These are phyloP conservation scores for Eucalyptus leucophloia DNA, from an alignment of 345 rosid genomes.

Conservation along the genomic window DNA sequence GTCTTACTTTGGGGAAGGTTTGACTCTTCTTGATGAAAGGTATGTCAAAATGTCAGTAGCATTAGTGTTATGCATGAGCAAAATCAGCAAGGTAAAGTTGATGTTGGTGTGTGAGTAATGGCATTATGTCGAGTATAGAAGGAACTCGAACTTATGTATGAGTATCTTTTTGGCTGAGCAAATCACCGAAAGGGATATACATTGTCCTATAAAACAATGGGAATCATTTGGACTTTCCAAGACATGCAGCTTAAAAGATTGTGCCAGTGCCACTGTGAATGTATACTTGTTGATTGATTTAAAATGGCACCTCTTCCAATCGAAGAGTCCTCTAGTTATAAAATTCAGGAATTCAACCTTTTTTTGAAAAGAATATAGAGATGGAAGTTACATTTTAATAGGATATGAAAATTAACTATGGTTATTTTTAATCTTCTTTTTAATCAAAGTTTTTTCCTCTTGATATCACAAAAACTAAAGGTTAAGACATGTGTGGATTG, in stretches of 20 bases:
- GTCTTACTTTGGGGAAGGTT: constrained; percentile 78
- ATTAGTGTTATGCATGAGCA: neutral
- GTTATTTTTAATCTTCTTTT: neutral
- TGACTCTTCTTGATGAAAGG: constrained; percentile 82
- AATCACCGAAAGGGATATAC: neutral
- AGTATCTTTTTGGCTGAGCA: neutral
- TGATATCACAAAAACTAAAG: neutral
- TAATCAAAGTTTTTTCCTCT: neutral
- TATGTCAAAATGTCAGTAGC: neutral
- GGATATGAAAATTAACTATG: neutral
- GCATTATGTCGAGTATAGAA: neutral
- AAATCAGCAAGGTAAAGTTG: neutral
- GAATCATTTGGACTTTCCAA: neutral
- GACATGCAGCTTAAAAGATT: neutral
- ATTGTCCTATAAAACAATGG: neutral
- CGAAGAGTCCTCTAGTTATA: neutral
- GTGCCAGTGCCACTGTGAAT: neutral
- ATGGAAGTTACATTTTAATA: neutral
- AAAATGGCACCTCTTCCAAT: neutral
- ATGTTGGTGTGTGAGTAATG: neutral
- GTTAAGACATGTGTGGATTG: neutral
- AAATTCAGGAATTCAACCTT: neutral
- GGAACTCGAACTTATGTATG: neutral
- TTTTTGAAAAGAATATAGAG: neutral
- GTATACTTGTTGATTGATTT: neutral